Evolutionary conservation across 2,329 filamentous ascomycete genomes (phyloP).

Genomic region (Colletotrichum musae): DNA sequence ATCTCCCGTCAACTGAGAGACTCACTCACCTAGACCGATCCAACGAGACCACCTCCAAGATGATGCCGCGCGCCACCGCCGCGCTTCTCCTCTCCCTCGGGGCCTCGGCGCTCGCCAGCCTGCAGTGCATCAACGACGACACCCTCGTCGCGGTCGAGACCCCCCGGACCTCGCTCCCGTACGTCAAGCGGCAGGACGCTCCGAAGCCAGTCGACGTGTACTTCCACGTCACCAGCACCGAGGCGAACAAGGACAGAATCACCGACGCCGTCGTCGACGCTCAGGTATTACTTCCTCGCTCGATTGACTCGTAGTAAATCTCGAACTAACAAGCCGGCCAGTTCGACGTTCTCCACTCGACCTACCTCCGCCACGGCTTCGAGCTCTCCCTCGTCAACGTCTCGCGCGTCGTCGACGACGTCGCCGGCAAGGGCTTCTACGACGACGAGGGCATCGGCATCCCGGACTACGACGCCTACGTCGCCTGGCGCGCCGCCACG

Average conservation of each 20-base stretch:
- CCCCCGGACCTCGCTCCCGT: not conserved
- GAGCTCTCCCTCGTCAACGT: slow-evolving; percentile 33
- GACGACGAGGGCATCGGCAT: slow-evolving; percentile 24
- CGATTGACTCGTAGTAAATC: not conserved
- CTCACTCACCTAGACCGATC: too few species aligned
- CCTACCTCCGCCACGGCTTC: slow-evolving; percentile 34
- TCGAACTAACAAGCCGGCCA: too few species aligned
- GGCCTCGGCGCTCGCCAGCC: slow-evolving; percentile 5
- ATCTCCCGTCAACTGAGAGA: not conserved
- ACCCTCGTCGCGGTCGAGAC: not conserved
- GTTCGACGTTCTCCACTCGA: slow-evolving; percentile 36
- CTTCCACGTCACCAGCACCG: slow-evolving; percentile 66
- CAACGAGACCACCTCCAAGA: not conserved
- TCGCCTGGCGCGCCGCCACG: slow-evolving; percentile 48
- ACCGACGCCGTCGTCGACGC: slow-evolving; percentile 24
- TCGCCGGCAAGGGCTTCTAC: slow-evolving; percentile 30
- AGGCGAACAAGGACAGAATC: slow-evolving; percentile 53
- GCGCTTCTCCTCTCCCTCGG: slow-evolving; percentile 15
- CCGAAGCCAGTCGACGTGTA: slow-evolving; percentile 51
- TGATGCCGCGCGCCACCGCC: not conserved
- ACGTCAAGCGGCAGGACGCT: slow-evolving; percentile 30
- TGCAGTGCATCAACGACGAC: slow-evolving; percentile 34
- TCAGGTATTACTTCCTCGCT: slow-evolving; percentile 9
- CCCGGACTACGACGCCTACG: slow-evolving; percentile 30
- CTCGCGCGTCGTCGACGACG: slow-evolving; percentile 34